A percentile compares a stretch with the other conserved stretches of the same genome.
Evolutionary conservation across 257 asterid species (phyloP).

Genomic region (Nicotiana undulata): DNA sequence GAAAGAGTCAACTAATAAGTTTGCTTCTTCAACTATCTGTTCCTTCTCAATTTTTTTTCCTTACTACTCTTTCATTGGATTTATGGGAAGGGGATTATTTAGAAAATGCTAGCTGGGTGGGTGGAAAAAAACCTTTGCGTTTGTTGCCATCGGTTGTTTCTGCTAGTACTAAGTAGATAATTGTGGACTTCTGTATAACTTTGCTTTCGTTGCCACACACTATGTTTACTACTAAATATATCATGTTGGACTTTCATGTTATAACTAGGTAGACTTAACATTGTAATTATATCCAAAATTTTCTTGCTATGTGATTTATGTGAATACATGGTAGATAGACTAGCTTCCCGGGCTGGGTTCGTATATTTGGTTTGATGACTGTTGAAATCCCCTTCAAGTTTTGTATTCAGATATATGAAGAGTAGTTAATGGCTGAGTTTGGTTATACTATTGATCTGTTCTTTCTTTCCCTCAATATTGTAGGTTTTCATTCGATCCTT

Average conservation of each 20-base stretch:
- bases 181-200: not conserved
- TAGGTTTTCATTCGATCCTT: constrained; percentile 92
- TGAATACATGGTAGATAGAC: not conserved
- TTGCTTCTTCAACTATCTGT: not conserved
- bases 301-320: not conserved
- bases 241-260: not conserved
- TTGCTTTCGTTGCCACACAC: not conserved
- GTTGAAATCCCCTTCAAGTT: not conserved
- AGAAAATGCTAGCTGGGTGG: not conserved
- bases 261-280: not conserved
- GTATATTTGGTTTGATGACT: not conserved
- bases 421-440: not conserved
- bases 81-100: not conserved
- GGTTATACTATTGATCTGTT: constrained; percentile 10
- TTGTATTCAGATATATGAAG: not conserved
- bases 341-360: not conserved
- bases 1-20: not conserved
- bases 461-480: constrained; percentile 14
- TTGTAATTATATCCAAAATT: not conserved
- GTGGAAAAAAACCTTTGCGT: not conserved
- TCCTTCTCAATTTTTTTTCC: not conserved
- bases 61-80: not conserved
- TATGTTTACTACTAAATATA: not conserved
- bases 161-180: not conserved
- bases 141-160: not conserved